phyloP scores from a whole-genome alignment of 805 yeast genomes.

The Kregervanrija fluxuum region DNA sequence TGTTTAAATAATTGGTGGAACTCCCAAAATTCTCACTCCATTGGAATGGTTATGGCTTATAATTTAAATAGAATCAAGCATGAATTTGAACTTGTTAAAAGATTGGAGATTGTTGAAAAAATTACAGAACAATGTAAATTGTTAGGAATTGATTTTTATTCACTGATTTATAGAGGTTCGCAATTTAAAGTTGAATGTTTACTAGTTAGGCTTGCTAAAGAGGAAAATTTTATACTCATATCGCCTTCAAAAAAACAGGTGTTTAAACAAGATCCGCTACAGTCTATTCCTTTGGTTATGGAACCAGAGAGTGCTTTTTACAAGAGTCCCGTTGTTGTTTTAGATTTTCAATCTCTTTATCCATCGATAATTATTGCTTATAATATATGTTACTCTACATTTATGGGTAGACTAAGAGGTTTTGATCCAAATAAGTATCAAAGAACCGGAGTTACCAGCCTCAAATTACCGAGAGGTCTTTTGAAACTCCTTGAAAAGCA shows the following conservation, averaged over 20 bases:
- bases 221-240: conserved; percentile 62
- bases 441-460: conserved; percentile 43
- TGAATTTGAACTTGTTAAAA: conserved; percentile 41
- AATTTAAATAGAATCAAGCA: conserved; percentile 37
- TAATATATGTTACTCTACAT: conserved; percentile 77
- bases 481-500: conserved; percentile 45
- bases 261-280: conserved; percentile 75
- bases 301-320: conserved; percentile 84
- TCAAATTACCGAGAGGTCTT: conserved; percentile 51
- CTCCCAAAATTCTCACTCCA: conserved; percentile 13
- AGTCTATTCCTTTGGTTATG: conserved; percentile 84
- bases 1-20: conserved; percentile 43
- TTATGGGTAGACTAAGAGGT: conserved; percentile 55
- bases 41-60: conserved; percentile 37
- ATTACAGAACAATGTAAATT: conserved; percentile 80
- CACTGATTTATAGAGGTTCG: conserved; percentile 85
- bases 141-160: conserved; percentile 83
- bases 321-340: conserved; percentile 80
- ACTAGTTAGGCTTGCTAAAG: conserved; percentile 63
- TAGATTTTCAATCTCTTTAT: conserved; percentile 90
- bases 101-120: conserved; percentile 59
- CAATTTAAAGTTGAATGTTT: conserved; percentile 92
- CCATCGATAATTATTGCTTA: conserved; percentile 91
- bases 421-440: conserved; percentile 38
- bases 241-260: conserved; percentile 82